Evolutionary conservation across 1,139 yeast species (phyloP).

Genomic region (Candida labiduridarum): DNA sequence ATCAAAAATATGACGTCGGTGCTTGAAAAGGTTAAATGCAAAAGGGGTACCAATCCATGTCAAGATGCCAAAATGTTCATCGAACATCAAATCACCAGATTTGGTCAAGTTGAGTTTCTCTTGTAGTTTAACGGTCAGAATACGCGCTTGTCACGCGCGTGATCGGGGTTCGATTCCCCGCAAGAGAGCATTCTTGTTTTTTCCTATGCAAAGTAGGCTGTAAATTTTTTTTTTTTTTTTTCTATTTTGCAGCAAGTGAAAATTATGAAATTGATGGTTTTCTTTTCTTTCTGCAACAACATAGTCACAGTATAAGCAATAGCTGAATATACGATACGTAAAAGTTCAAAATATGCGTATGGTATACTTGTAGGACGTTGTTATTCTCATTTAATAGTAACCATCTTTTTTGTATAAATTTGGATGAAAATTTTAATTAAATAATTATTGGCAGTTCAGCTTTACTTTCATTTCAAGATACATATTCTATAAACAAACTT

Average conservation of each 20-base stretch:
- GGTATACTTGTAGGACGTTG: no score
- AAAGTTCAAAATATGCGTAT: no score
- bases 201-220: no score
- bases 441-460: background rate
- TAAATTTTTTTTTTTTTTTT: background rate
- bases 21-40: no score
- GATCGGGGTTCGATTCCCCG: conserved; percentile 8
- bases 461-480: background rate
- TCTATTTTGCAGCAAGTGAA: background rate
- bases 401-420: background rate
- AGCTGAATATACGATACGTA: no score
- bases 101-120: background rate
- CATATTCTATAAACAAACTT: background rate
- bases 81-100: background rate
- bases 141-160: conserved; percentile 8
- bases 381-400: background rate
- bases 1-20: no score
- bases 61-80: background rate
- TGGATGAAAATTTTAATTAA: background rate
- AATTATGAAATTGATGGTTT: background rate
- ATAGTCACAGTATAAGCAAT: no score
- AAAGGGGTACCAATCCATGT: no score
- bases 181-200: conserved; percentile 2
- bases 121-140: conserved; percentile 7
- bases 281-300: no score